Conservation (phyloP, 164 flowering plant genomes). For the Paratinospora sagittata region DNA sequence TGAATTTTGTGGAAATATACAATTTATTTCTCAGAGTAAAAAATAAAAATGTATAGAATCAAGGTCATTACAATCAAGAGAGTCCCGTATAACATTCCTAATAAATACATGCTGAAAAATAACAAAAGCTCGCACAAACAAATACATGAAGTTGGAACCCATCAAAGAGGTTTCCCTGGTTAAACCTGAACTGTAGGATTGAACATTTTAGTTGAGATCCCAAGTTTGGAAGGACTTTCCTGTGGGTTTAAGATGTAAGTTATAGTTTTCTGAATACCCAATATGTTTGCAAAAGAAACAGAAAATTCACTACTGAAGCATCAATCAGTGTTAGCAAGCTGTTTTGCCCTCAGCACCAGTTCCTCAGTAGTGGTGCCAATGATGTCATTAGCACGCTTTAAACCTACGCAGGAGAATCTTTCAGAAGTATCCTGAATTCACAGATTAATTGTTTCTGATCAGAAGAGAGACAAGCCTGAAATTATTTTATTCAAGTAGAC, state of each 20-base stretch:
- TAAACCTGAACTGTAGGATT: background rate
- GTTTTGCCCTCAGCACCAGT: slow-evolving; percentile 68
- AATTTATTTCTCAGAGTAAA: background rate
- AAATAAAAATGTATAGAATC: background rate
- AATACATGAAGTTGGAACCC: background rate
- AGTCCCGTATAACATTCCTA: background rate
- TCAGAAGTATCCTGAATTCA: slow-evolving; percentile 63
- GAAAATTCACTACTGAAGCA: background rate
- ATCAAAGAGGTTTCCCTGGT: too few relatives aligned
- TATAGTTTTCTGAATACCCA: background rate
- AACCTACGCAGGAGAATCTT: slow-evolving; percentile 56
- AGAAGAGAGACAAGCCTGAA: background rate
- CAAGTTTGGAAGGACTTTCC: background rate
- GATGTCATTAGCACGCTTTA: slow-evolving; percentile 88
- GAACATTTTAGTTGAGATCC: background rate
- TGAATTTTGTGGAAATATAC: background rate
- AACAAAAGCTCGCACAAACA: background rate
- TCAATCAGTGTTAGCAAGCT: slow-evolving; percentile 19
- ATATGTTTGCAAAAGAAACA: background rate
- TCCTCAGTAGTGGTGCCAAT: slow-evolving; percentile 95
- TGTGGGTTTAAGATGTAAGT: background rate
- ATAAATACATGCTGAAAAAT: background rate
- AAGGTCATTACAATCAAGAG: background rate
- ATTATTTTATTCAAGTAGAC: background rate
- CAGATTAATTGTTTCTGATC: background rate